These are phyloP conservation scores for Malbranchea zuffiana DNA, from an alignment of 2,329 filamentous ascomycete species.

Conservation along the genomic window DNA sequence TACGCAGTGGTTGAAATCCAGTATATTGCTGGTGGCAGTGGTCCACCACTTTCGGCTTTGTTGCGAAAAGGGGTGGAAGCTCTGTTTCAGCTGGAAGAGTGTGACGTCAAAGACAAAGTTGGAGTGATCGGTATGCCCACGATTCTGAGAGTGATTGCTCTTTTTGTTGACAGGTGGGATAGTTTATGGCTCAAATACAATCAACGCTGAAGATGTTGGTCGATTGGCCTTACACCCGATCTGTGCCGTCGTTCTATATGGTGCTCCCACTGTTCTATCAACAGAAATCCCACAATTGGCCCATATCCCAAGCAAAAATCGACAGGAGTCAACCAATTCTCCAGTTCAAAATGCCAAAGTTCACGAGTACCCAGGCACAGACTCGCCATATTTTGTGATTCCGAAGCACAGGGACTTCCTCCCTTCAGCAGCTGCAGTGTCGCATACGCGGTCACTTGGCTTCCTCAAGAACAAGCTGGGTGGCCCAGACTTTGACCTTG, in stretches of 20 bases:
- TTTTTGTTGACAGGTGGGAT: constrained; percentile 7
- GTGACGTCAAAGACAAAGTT: constrained; percentile 17
- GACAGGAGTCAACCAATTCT: constrained; percentile 7
- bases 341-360: constrained; percentile 16
- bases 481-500: constrained; percentile 62
- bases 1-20: constrained; percentile 50
- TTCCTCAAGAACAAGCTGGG: constrained; percentile 54
- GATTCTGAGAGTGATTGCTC: not conserved
- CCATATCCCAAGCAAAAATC: constrained; percentile 21
- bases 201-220: constrained; percentile 8
- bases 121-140: constrained; percentile 25
- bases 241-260: constrained; percentile 27
- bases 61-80: constrained; percentile 18
- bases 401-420: constrained; percentile 44
- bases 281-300: constrained; percentile 18
- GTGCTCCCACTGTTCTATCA: constrained; percentile 15
- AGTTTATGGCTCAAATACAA: constrained; percentile 17
- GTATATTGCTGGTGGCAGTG: constrained; percentile 7
- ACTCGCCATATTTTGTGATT: constrained; percentile 37
- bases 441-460: constrained; percentile 54
- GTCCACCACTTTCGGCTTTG: constrained; percentile 14
- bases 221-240: constrained; percentile 18
- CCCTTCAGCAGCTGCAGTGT: constrained; percentile 45
- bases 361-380: constrained; percentile 39
- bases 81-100: constrained; percentile 19